Evolutionary conservation across 2,329 filamentous ascomycete genomes (phyloP), one percentile per base, ranked within the genome.

Genomic region (Pseudovirgaria hyperparasitica): DNA sequence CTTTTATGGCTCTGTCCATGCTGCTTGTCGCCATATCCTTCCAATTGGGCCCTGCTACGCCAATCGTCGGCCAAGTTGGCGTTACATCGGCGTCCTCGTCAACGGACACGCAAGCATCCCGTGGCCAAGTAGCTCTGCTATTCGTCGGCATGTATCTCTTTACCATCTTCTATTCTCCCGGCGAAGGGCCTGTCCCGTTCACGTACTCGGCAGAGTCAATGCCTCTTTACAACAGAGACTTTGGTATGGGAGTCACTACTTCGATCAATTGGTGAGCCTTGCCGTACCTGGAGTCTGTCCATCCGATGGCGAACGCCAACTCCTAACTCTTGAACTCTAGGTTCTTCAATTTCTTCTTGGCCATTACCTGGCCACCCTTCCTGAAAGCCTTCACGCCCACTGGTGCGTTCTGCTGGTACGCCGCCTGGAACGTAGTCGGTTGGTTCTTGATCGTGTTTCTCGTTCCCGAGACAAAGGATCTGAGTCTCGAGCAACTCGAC

Each of bases 1-100:
- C 60, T 0, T 35, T 58, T 3, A 63, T 64, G 60, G 48, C 46
- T 20, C 54, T 65, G 9, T 63, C 63, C 40, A 50, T 67, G 5
- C 56, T 70, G 26, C 60, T 64, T 32, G 58, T 58, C 5, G 42
- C 64, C 50, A 43, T 60, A 10, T 58, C 51, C 5, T 43, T 61
- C 17, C 50, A 52, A 41, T 49, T 38, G 16, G 37, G 37, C 14
- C 41, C 42, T 33, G 42, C 19, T n/a, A n/a, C n/a, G n/a, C n/a
- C n/a, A n/a, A n/a, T n/a, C n/a, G n/a, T n/a, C n/a, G n/a, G n/a
- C n/a, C n/a, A n/a, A n/a, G n/a, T n/a, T n/a, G n/a, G n/a, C n/a
- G n/a, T n/a, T n/a, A n/a, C n/a, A n/a, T n/a, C n/a, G n/a, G n/a
- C n/a, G n/a, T n/a, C n/a, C n/a, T n/a, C n/a, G n/a, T n/a, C n/a